A percentile compares a stretch with the other conserved stretches of the same genome.
These are phyloP conservation scores for Prototheca cutis DNA, from an alignment of 163 green algal genomes.

Conservation along the genomic window DNA sequence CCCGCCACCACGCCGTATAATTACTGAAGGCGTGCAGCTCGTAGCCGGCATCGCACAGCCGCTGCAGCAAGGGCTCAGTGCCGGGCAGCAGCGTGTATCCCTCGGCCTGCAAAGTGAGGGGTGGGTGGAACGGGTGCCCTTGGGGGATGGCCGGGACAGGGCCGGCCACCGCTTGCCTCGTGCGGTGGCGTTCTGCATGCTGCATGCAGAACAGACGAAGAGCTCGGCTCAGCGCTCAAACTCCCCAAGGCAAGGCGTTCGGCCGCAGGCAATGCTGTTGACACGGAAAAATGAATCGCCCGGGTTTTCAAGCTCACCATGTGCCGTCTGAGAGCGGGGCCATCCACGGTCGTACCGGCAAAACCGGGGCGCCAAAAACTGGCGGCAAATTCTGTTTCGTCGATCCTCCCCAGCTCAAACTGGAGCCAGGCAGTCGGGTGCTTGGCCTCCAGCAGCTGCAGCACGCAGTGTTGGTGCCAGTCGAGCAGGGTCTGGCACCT, in stretches of 20 bases:
- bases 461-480: too few species aligned
- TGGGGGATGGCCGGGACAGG: too few species aligned
- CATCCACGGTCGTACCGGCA: constrained; percentile 55
- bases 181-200: too few species aligned
- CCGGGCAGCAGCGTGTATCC: constrained; percentile 66
- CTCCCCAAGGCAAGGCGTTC: too few species aligned
- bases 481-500: too few species aligned
- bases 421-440: constrained; percentile 61
- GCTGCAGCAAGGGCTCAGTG: constrained; percentile 55
- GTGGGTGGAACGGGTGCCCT: too few species aligned
- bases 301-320: too few species aligned
- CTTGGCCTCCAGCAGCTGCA: constrained; percentile 52
- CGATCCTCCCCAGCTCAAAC: constrained; percentile 58
- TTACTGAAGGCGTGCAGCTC: constrained; percentile 71
- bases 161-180: too few species aligned
- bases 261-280: too few species aligned
- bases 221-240: too few species aligned
- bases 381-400: constrained; percentile 13
- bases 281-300: too few species aligned
- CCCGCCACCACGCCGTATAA: constrained; percentile 66
- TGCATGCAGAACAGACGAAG: too few species aligned
- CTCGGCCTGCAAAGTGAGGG: constrained; percentile 32
- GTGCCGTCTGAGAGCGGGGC: constrained; percentile 36
- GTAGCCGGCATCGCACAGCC: constrained; percentile 39
- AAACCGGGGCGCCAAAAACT: constrained; percentile 49